These are phyloP conservation scores for Carex myosuroides DNA, from an alignment of 176 grass and related monocot genomes.

Conservation along the genomic window DNA sequence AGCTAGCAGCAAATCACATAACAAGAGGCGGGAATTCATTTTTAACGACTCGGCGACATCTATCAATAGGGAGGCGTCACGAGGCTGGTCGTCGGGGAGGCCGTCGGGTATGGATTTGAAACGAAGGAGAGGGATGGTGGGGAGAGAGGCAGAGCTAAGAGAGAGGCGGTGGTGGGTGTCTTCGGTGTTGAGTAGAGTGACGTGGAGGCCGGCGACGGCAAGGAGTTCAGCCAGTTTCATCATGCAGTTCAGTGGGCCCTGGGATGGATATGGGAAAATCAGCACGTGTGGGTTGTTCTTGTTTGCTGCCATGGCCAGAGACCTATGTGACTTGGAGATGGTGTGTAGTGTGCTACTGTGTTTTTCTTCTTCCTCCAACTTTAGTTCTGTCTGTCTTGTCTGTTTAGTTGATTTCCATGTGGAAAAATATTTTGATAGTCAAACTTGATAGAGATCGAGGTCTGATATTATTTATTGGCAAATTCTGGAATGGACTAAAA, in stretches of 20 bases:
- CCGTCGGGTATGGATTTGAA: slow-evolving; percentile 48
- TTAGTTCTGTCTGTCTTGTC: not conserved
- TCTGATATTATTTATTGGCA: too few relatives aligned
- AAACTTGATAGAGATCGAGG: not conserved
- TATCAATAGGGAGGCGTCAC: slow-evolving; percentile 3
- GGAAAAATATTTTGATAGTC: not conserved
- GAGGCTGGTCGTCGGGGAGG: slow-evolving; percentile 35
- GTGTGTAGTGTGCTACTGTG: not conserved
- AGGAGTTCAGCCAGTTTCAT: slow-evolving; percentile 43
- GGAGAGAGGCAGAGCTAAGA: not conserved
- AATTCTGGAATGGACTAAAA: too few relatives aligned
- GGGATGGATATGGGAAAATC: slow-evolving; percentile 39
- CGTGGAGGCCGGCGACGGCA: slow-evolving; percentile 28
- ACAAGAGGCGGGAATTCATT: not conserved
- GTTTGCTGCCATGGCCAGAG: slow-evolving; percentile 4
- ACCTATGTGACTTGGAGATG: not conserved
- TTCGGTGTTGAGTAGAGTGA: slow-evolving; percentile 49
- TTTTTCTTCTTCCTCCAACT: not conserved
- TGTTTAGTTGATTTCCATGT: not conserved
- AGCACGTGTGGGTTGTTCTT: slow-evolving; percentile 35
- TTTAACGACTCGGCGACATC: slow-evolving; percentile 7
- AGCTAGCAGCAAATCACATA: slow-evolving; percentile 8
- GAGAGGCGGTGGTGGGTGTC: slow-evolving; percentile 29
- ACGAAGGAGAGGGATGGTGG: slow-evolving; percentile 22
- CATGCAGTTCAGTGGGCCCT: slow-evolving; percentile 53